These are phyloP conservation scores for Penicillium sp. DNA, from an alignment of 2,329 filamentous ascomycete genomes.

Conservation along the genomic window DNA sequence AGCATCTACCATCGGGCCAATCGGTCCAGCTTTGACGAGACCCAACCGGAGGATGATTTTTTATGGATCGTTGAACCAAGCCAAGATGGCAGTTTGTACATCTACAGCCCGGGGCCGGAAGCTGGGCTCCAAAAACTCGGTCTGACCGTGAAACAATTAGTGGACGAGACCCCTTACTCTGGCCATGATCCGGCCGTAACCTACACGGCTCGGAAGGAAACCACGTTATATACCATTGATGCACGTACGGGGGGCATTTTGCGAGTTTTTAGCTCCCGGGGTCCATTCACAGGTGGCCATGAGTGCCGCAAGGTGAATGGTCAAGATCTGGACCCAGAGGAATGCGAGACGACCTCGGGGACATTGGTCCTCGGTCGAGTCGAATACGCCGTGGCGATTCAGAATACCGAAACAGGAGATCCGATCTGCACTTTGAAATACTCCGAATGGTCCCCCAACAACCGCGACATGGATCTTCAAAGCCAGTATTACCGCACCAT, in stretches of 20 bases:
- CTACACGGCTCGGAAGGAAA: slow-evolving; percentile 88
- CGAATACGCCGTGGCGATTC: slow-evolving; percentile 84
- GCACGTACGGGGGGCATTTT: slow-evolving; percentile 75
- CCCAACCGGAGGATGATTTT: slow-evolving; percentile 68
- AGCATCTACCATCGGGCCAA: slow-evolving; percentile 74
- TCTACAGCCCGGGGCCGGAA: slow-evolving; percentile 64
- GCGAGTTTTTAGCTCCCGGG: slow-evolving; percentile 74
- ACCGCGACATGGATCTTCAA: slow-evolving; percentile 78
- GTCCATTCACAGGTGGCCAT: slow-evolving; percentile 62
- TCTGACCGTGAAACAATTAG: slow-evolving; percentile 63
- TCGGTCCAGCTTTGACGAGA: slow-evolving; percentile 54
- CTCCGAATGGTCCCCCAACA: slow-evolving; percentile 92
- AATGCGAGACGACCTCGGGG: slow-evolving; percentile 67
- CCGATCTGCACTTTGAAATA: slow-evolving; percentile 85
- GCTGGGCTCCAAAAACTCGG: slow-evolving; percentile 45
- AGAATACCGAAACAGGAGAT: slow-evolving; percentile 64
- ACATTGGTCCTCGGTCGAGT: slow-evolving; percentile 78
- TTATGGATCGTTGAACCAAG: slow-evolving; percentile 94
- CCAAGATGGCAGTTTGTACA: slow-evolving; percentile 77
- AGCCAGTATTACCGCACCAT: slow-evolving; percentile 73
- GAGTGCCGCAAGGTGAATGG: slow-evolving; percentile 68
- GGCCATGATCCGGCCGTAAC: slow-evolving; percentile 70
- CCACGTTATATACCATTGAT: slow-evolving; percentile 80
- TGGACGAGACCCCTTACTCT: slow-evolving; percentile 76
- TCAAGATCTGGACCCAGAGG: slow-evolving; percentile 56